Conservation (phyloP, 345 rosid genomes). For the Euclidium syriacum region DNA sequence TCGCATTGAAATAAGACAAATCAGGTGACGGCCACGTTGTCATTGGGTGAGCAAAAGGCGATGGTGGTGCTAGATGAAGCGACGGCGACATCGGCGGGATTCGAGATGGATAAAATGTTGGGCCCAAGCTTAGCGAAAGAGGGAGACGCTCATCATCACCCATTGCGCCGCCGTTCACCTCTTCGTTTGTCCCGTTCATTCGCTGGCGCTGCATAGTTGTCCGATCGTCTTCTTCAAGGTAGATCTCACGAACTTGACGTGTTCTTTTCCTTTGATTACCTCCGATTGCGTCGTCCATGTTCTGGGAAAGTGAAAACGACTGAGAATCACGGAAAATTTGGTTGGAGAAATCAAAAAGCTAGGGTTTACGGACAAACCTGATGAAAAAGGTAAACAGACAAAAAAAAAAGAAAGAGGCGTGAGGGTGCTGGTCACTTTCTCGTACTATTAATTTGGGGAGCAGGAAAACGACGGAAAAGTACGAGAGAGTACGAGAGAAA, state of each 20-base stretch:
- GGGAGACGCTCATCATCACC: neutral
- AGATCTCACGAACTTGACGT: neutral
- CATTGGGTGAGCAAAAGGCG: neutral
- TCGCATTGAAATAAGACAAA: neutral
- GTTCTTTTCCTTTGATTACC: neutral
- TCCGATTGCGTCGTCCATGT: neutral
- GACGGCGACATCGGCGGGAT: neutral
- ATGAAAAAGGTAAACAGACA: slow-evolving; percentile 1
- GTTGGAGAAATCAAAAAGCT: neutral
- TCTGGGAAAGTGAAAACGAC: neutral
- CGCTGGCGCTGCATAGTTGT: neutral
- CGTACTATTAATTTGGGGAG: neutral
- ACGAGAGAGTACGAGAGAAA: neutral
- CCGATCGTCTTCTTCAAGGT: neutral
- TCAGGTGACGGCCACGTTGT: neutral
- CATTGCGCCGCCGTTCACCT: neutral
- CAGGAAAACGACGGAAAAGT: slow-evolving; percentile 11
- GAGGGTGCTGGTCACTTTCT: neutral
- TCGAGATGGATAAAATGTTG: neutral
- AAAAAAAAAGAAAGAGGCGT: neutral
- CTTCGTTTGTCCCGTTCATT: neutral
- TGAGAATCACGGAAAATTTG: neutral
- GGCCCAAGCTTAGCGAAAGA: slow-evolving; percentile 13
- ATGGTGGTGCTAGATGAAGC: neutral
- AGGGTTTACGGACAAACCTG: neutral